Conservation (phyloP, 192 early-diverging fungal genomes). For the Backusella liffmaniae region DNA sequence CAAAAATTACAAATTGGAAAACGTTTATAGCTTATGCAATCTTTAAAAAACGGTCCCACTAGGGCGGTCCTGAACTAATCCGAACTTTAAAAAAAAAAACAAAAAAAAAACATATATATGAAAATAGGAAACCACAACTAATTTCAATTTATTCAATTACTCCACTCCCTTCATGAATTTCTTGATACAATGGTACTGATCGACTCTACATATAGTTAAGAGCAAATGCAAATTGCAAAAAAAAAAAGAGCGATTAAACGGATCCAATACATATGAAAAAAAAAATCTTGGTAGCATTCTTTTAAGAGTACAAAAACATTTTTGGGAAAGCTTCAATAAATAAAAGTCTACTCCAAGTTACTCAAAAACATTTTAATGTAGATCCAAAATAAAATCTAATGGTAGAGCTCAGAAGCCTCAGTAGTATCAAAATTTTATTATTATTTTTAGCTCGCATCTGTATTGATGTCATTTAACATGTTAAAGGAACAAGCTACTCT, state of each 20-base stretch:
- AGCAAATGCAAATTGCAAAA: background rate
- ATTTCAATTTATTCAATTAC: background rate
- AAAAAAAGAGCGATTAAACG: background rate
- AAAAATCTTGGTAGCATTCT: background rate
- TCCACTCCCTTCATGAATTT: background rate
- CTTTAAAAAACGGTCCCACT: background rate
- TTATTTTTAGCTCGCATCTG: background rate
- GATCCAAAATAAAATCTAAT: background rate
- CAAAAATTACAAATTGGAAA: background rate
- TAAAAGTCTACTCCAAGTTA: background rate
- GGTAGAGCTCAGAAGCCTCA: background rate
- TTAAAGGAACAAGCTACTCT: background rate
- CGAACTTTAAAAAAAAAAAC: background rate
- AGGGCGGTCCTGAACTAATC: background rate
- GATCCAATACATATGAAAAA: background rate
- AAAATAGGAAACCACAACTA: background rate
- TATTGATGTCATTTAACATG: background rate
- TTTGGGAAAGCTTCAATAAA: background rate
- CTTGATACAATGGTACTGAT: background rate
- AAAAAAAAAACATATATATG: background rate
- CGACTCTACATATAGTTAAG: background rate
- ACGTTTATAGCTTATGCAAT: slow-evolving; percentile 2
- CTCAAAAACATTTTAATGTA: background rate
- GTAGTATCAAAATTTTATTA: background rate
- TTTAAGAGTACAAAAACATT: background rate